These are phyloP conservation scores for Agrocybe pediades DNA, from an alignment of 768 basidiomycete species.

Conservation along the genomic window DNA sequence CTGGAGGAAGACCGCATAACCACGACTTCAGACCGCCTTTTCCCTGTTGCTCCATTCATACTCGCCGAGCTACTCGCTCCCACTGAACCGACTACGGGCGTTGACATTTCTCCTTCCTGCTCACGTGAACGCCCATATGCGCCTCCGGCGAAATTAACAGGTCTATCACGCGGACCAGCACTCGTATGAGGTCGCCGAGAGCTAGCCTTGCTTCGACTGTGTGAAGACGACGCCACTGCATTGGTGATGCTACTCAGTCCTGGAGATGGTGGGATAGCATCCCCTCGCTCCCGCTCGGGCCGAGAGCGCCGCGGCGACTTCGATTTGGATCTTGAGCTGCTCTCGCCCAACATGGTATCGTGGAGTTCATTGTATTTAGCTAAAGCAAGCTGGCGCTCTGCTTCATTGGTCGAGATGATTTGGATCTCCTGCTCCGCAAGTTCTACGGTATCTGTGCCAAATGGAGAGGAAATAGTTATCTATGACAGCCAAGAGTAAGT, in stretches of 20 bases:
- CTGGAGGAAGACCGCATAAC: slow-evolving; percentile 10
- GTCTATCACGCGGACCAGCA: slow-evolving; percentile 67
- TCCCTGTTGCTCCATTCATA: slow-evolving; percentile 2
- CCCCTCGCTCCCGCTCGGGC: slow-evolving; percentile 28
- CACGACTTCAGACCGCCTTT: slow-evolving; percentile 21
- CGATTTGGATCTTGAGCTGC: slow-evolving; percentile 47
- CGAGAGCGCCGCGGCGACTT: slow-evolving; percentile 55
- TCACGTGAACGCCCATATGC: slow-evolving; percentile 21
- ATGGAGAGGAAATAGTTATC: slow-evolving; percentile 53
- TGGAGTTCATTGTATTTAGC: slow-evolving; percentile 56
- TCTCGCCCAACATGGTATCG: slow-evolving; percentile 23
- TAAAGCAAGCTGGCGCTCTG: slow-evolving; percentile 65
- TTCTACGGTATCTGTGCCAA: slow-evolving; percentile 68
- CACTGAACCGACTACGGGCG: background rate
- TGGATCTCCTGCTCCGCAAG: slow-evolving; percentile 68
- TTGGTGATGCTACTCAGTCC: slow-evolving; percentile 8
- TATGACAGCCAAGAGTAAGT: slow-evolving; percentile 17
- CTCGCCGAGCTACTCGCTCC: background rate
- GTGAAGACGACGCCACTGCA: slow-evolving; percentile 19
- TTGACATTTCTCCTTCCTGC: slow-evolving; percentile 9
- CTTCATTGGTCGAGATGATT: slow-evolving; percentile 69
- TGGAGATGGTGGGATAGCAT: slow-evolving; percentile 24
- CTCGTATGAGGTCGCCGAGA: slow-evolving; percentile 70
- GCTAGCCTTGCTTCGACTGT: slow-evolving; percentile 27
- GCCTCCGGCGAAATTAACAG: slow-evolving; percentile 32